phyloP scores from a whole-genome alignment of 75 land plant species.

The Pinus albicaulis region DNA sequence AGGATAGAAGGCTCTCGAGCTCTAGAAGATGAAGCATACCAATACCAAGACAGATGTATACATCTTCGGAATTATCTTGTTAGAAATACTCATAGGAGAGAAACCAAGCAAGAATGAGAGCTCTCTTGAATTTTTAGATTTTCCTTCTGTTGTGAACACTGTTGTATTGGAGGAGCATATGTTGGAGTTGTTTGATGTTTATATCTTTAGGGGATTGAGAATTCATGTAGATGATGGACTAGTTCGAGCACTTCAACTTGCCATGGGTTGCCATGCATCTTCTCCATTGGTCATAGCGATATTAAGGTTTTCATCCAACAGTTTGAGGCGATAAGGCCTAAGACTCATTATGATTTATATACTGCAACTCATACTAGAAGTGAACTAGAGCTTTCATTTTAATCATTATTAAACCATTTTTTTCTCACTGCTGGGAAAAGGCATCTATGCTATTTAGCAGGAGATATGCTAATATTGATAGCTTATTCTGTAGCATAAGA shows the following conservation, averaged over 20 bases:
- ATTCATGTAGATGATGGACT: constrained; percentile 15
- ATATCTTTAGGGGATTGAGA: constrained; percentile 18
- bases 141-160: constrained; percentile 21
- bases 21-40: constrained; percentile 7
- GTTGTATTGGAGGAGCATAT: constrained; percentile 27
- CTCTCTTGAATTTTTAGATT: constrained; percentile 11
- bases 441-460: too few species aligned
- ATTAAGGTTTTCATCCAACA: constrained; percentile 17
- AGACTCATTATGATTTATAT: constrained; percentile 9
- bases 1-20: constrained; percentile 22
- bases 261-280: constrained; percentile 38
- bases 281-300: constrained; percentile 26
- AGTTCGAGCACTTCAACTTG: constrained; percentile 20
- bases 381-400: constrained; percentile 7
- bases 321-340: constrained; percentile 27
- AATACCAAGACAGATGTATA: constrained; percentile 7
- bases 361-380: constrained; percentile 8
- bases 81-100: constrained; percentile 22
- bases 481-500: too few species aligned
- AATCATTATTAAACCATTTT: too few species aligned
- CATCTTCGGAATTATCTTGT: constrained; percentile 17
- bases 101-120: neutral
- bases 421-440: too few species aligned
- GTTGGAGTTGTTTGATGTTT: constrained; percentile 24
- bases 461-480: too few species aligned